phyloP scores from a whole-genome alignment of 805 yeast species.

The Lachancea kluyveri region DNA sequence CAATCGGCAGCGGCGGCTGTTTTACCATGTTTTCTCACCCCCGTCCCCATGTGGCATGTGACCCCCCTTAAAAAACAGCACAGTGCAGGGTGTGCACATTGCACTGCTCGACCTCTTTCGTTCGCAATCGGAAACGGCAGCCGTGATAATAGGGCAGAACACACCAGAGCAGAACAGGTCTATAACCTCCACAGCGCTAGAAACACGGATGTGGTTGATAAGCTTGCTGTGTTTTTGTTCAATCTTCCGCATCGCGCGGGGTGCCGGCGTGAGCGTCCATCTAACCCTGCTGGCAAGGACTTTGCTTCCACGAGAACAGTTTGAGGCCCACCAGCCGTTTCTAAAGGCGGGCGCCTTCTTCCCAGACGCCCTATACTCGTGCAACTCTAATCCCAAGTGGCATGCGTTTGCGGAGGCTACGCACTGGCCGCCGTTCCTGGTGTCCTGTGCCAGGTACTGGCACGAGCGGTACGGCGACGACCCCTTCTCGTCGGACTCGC shows the following conservation, averaged over 20 bases:
- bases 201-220: too few relatives aligned
- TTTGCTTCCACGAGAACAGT: constrained; percentile 27
- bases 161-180: too few relatives aligned
- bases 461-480: constrained; percentile 23
- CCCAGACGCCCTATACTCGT: constrained; percentile 64
- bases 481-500: constrained; percentile 16
- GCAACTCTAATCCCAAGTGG: constrained; percentile 43
- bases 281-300: constrained; percentile 17
- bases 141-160: too few relatives aligned
- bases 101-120: background rate
- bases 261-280: constrained; percentile 23
- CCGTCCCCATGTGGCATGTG: too few relatives aligned
- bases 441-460: constrained; percentile 40
- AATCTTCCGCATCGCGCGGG: constrained; percentile 1
- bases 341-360: constrained; percentile 58
- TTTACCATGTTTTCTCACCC: too few relatives aligned
- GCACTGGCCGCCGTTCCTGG: constrained; percentile 67
- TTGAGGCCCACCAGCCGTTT: constrained; percentile 26
- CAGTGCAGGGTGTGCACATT: too few relatives aligned
- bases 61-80: too few relatives aligned
- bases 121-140: too few relatives aligned
- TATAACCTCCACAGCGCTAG: too few relatives aligned
- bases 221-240: too few relatives aligned
- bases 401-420: constrained; percentile 45
- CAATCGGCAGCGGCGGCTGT: too few relatives aligned